These are phyloP conservation scores for Aspergillus versicolor DNA, from an alignment of 2,329 filamentous ascomycete species.

Conservation along the genomic window DNA sequence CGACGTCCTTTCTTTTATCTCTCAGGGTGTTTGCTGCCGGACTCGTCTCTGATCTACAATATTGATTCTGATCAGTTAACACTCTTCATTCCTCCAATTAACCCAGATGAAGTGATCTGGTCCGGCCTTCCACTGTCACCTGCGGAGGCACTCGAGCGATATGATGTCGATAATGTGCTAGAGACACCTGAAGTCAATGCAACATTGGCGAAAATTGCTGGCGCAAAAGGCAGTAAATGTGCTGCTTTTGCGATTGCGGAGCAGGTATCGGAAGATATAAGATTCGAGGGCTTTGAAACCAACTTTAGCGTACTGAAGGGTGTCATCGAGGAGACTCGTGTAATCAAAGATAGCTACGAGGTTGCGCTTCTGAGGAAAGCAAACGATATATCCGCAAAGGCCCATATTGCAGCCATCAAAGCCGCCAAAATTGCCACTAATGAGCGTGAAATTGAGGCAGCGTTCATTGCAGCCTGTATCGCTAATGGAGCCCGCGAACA, in stretches of 20 bases:
- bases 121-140: slow-evolving; percentile 77
- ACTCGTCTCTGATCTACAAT: slow-evolving; percentile 79
- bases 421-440: slow-evolving; percentile 64
- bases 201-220: slow-evolving; percentile 57
- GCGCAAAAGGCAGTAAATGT: slow-evolving; percentile 36
- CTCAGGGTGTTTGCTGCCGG: slow-evolving; percentile 77
- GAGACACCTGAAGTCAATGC: slow-evolving; percentile 73
- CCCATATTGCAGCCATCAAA: slow-evolving; percentile 71
- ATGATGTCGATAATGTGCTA: slow-evolving; percentile 77
- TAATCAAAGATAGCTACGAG: slow-evolving; percentile 84
- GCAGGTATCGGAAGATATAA: slow-evolving; percentile 70
- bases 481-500: slow-evolving; percentile 71
- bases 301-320: slow-evolving; percentile 61
- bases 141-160: slow-evolving; percentile 71
- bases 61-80: slow-evolving; percentile 70
- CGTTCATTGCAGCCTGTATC: slow-evolving; percentile 72
- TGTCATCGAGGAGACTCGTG: slow-evolving; percentile 76
- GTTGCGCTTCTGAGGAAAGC: slow-evolving; percentile 77
- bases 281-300: slow-evolving; percentile 69
- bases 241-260: slow-evolving; percentile 75
- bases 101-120: slow-evolving; percentile 91
- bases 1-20: slow-evolving; percentile 94
- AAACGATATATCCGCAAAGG: slow-evolving; percentile 73
- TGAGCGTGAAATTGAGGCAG: slow-evolving; percentile 80
- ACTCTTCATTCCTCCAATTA: slow-evolving; percentile 84